Conservation (phyloP, 768 basidiomycete species). For the Leccinellum luteum region DNA sequence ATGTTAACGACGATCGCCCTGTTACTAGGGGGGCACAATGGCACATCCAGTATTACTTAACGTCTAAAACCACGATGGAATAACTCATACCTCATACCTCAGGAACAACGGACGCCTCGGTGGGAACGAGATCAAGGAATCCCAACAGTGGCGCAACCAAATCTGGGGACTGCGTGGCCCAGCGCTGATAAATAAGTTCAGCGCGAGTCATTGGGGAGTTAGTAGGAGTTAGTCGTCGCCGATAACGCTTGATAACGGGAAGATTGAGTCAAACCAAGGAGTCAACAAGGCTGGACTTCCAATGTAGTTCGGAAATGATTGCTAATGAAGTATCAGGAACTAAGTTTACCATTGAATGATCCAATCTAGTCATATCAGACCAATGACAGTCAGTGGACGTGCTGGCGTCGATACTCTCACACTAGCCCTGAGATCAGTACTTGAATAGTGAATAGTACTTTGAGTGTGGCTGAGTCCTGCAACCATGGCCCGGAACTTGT, state of each 20-base stretch:
- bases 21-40: not conserved
- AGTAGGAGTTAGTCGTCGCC: too few species aligned
- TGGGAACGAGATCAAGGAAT: not conserved
- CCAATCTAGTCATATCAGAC: not conserved
- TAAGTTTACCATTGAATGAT: not conserved
- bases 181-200: not conserved
- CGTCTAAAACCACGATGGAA: not conserved
- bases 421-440: too few species aligned
- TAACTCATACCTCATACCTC: not conserved
- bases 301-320: not conserved
- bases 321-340: not conserved
- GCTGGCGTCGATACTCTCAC: not conserved
- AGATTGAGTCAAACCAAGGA: not conserved
- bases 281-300: not conserved
- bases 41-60: not conserved
- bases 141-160: not conserved
- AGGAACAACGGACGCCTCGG: not conserved
- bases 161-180: not conserved
- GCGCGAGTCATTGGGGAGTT: not conserved
- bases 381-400: not conserved
- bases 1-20: not conserved
- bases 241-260: not conserved
- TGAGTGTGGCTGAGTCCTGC: not conserved
- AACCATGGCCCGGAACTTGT: not conserved
- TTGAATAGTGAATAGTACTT: not conserved